phyloP scores from a whole-genome alignment of 805 yeast genomes.

The Scheffersomyces coipomensis region DNA sequence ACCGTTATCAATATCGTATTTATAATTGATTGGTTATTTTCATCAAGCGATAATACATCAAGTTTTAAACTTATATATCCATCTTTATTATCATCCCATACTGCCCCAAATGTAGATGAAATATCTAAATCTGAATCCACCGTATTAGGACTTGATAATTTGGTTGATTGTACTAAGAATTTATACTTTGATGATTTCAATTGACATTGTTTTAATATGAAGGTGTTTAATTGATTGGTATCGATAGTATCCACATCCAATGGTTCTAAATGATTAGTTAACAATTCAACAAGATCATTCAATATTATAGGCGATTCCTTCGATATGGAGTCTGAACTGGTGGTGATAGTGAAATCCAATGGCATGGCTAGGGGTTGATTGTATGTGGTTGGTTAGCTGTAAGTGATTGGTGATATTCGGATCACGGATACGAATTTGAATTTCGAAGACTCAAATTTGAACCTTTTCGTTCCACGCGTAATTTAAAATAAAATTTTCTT shows the following conservation, averaged over 20 bases:
- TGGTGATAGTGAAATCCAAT: background rate
- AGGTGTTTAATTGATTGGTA: conserved; percentile 23
- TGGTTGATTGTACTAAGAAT: conserved; percentile 48
- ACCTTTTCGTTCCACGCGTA: too few relatives aligned
- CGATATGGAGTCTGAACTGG: conserved; percentile 5
- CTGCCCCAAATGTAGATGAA: conserved; percentile 46
- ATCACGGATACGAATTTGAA: too few relatives aligned
- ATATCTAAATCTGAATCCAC: conserved; percentile 21
- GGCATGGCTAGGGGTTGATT: background rate
- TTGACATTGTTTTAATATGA: conserved; percentile 33
- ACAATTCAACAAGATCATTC: conserved; percentile 11
- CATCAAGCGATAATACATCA: conserved; percentile 1
- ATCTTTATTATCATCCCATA: conserved; percentile 58
- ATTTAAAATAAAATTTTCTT: too few relatives aligned
- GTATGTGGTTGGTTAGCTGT: background rate
- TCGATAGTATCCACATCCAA: background rate
- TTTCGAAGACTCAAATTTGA: too few relatives aligned
- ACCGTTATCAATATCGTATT: conserved; percentile 9
- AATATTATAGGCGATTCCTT: conserved; percentile 19
- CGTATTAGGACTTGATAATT: conserved; percentile 19
- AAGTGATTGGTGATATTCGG: too few relatives aligned
- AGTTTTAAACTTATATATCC: conserved; percentile 45
- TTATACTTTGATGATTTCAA: conserved; percentile 54
- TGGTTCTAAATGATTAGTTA: conserved; percentile 4
- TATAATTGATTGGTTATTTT: background rate